phyloP scores from a whole-genome alignment of 768 basidiomycete species.

The Tulasnella calospora region DNA sequence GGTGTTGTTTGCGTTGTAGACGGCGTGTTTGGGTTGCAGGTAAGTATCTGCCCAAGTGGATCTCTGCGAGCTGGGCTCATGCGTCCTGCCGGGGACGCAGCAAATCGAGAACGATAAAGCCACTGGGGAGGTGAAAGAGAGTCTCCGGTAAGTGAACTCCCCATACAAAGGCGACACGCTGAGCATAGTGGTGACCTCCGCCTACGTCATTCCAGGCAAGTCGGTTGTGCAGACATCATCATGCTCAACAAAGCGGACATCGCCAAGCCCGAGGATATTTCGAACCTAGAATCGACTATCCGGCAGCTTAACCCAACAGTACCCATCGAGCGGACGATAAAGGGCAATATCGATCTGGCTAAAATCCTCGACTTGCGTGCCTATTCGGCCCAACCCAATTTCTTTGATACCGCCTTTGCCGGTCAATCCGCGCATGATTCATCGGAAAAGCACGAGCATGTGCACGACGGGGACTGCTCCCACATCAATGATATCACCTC shows the following conservation, averaged over 20 bases:
- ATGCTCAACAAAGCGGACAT: slow-evolving; percentile 90
- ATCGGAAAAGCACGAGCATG: slow-evolving; percentile 35
- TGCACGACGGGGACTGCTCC: slow-evolving; percentile 30
- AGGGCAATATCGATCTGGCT: slow-evolving; percentile 65
- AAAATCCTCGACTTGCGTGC: slow-evolving; percentile 77
- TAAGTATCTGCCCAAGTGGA: slow-evolving; percentile 31
- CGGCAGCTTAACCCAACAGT: slow-evolving; percentile 74
- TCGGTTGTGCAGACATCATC: slow-evolving; percentile 87
- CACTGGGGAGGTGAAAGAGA: slow-evolving; percentile 65
- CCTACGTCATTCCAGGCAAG: slow-evolving; percentile 60
- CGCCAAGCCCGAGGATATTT: slow-evolving; percentile 47
- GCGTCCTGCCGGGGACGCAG: slow-evolving; percentile 38
- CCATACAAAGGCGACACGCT: not conserved
- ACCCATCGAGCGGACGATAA: slow-evolving; percentile 65
- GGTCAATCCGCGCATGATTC: slow-evolving; percentile 37
- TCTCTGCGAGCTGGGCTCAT: not conserved
- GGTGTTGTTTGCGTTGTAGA: slow-evolving; percentile 93
- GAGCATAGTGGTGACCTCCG: not conserved
- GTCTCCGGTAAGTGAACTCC: slow-evolving; percentile 56
- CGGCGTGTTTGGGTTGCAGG: slow-evolving; percentile 69
- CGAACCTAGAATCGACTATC: slow-evolving; percentile 51
- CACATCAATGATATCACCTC: slow-evolving; percentile 66
- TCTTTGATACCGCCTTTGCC: slow-evolving; percentile 15
- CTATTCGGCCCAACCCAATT: slow-evolving; percentile 51
- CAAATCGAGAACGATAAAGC: slow-evolving; percentile 81